Evolutionary conservation across 805 yeast species (phyloP).

Genomic region (Candida michaelii): DNA sequence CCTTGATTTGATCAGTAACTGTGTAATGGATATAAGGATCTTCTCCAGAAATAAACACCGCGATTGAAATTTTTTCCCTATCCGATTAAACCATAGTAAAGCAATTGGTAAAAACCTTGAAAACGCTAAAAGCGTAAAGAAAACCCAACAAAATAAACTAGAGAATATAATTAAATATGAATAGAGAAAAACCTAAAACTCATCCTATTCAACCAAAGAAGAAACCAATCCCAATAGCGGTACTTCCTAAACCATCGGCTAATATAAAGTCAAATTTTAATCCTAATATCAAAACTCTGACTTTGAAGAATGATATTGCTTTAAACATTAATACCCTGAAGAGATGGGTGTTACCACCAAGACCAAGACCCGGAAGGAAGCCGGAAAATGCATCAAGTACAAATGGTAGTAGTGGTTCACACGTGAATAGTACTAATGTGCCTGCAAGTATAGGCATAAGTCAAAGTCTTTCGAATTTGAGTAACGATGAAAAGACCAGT

Average conservation of each 20-base stretch:
- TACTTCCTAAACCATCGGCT: slow-evolving; percentile 28
- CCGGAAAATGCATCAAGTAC: slow-evolving; percentile 19
- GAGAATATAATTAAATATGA: background rate
- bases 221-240: slow-evolving; percentile 33
- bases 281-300: slow-evolving; percentile 20
- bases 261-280: slow-evolving; percentile 20
- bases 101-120: background rate
- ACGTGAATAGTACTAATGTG: background rate
- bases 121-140: slow-evolving; percentile 2
- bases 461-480: background rate
- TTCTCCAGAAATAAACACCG: slow-evolving; percentile 1
- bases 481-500: background rate
- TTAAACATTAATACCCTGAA: slow-evolving; percentile 38
- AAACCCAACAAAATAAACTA: background rate
- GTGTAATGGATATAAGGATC: background rate
- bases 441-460: background rate
- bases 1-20: background rate
- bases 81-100: slow-evolving; percentile 3
- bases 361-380: slow-evolving; percentile 56
- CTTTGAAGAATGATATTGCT: slow-evolving; percentile 17
- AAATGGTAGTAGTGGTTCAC: background rate
- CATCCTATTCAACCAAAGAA: slow-evolving; percentile 21
- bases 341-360: slow-evolving; percentile 55
- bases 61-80: slow-evolving; percentile 6
- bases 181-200: slow-evolving; percentile 29